Conservation (phyloP, 1,139 yeast species). For the Pichia sp. region DNA sequence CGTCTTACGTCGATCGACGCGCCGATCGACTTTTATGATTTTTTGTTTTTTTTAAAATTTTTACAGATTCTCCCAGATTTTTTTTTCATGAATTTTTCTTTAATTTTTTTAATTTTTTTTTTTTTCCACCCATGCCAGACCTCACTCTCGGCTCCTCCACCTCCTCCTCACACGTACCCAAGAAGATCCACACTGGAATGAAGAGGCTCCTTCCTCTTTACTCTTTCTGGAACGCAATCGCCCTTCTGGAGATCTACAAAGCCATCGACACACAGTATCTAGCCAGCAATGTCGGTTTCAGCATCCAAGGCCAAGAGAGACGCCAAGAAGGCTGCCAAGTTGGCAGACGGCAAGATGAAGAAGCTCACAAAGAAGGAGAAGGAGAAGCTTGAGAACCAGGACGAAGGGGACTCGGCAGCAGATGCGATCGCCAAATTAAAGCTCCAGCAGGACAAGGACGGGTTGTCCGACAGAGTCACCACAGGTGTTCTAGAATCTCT, state of each 20-base stretch:
- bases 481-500: slow-evolving; percentile 94
- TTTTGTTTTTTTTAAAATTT: no score
- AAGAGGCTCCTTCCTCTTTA: neutral
- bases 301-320: slow-evolving; percentile 98
- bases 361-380: slow-evolving; percentile 57
- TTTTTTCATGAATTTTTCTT: neutral
- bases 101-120: neutral
- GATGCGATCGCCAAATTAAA: slow-evolving; percentile 81
- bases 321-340: slow-evolving; percentile 72
- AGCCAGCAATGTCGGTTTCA: slow-evolving; percentile 49
- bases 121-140: neutral
- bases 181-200: neutral
- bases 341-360: slow-evolving; percentile 70
- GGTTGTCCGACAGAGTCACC: slow-evolving; percentile 93
- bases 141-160: neutral
- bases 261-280: no score
- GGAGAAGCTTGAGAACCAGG: slow-evolving; percentile 39
- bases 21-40: neutral
- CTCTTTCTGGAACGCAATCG: neutral
- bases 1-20: no score
- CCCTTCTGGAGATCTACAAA: no score
- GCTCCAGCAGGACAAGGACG: slow-evolving; percentile 88
- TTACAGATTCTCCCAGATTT: no score
- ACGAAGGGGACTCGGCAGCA: slow-evolving; percentile 54
- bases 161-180: neutral